Conservation (phyloP, 116 monocot species). For the Dioscorea cayenensis region DNA sequence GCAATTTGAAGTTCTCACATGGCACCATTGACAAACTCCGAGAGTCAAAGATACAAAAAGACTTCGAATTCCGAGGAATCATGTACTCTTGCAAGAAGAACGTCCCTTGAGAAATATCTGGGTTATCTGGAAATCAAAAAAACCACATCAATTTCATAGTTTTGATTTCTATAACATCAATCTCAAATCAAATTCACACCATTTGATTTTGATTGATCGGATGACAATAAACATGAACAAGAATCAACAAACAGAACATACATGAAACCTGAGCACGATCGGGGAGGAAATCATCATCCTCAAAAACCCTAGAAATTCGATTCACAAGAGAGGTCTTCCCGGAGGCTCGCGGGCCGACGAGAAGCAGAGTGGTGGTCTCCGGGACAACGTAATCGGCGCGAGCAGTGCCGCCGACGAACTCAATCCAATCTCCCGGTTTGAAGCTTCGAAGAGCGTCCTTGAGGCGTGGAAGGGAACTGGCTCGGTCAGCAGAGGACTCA, state of each 20-base stretch:
- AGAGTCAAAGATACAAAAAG: constrained; percentile 58
- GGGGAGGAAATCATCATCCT: constrained; percentile 20
- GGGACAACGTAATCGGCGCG: constrained; percentile 33
- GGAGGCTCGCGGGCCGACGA: constrained; percentile 52
- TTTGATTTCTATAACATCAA: not conserved
- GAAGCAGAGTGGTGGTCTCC: constrained; percentile 38
- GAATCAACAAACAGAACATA: constrained; percentile 12
- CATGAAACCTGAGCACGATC: constrained; percentile 45
- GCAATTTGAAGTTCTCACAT: constrained; percentile 34
- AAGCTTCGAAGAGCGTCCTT: constrained; percentile 35
- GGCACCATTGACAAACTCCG: constrained; percentile 23
- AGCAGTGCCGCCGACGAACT: constrained; percentile 16
- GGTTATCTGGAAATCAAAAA: constrained; percentile 23
- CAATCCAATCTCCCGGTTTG: constrained; percentile 54
- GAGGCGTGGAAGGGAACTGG: constrained; percentile 3
- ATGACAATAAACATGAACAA: not conserved
- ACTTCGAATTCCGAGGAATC: constrained; percentile 44
- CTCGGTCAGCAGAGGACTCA: not conserved
- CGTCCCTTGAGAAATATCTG: constrained; percentile 12
- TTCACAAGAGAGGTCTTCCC: constrained; percentile 69
- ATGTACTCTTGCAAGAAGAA: constrained; percentile 54
- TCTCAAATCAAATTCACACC: too few relatives aligned
- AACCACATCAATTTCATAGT: too few relatives aligned
- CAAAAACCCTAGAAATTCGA: constrained; percentile 44
- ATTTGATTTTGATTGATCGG: too few relatives aligned